Conservation (phyloP, 1,139 yeast genomes). For the Martiniozyma asiatica region DNA sequence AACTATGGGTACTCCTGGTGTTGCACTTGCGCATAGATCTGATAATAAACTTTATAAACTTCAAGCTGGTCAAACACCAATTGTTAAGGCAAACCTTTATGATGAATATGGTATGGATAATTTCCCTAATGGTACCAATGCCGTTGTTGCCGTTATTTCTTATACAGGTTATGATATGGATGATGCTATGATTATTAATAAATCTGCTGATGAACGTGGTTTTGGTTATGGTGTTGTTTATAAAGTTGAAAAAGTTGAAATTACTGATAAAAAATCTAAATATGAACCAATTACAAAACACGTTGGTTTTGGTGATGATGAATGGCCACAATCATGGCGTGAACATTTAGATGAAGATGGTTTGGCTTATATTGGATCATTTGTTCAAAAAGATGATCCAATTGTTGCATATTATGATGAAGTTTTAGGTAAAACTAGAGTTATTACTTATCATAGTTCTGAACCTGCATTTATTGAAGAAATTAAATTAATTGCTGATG, state of each 20-base stretch:
- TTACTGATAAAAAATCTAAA: constrained; percentile 65
- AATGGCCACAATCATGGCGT: constrained; percentile 87
- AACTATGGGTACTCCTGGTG: constrained; percentile 99
- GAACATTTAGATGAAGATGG: constrained; percentile 88
- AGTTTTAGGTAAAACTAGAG: constrained; percentile 79
- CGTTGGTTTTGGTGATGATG: constrained; percentile 88
- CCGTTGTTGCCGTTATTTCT: constrained; percentile 96
- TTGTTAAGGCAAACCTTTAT: constrained; percentile 84
- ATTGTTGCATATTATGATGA: constrained; percentile 89
- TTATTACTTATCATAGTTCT: constrained; percentile 83
- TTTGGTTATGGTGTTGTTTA: constrained; percentile 95
- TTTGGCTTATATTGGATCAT: constrained; percentile 77
- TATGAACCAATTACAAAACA: constrained; percentile 95
- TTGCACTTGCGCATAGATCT: constrained; percentile 81
- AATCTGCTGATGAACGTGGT: constrained; percentile 95
- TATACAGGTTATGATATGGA: constrained; percentile 99
- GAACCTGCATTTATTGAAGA: constrained; percentile 96
- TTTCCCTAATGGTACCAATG: constrained; percentile 97
- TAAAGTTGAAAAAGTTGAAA: constrained; percentile 85
- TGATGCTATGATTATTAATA: constrained; percentile 97
- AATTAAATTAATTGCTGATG: constrained; percentile 86
- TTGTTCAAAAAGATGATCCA: constrained; percentile 93
- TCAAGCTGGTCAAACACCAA: constrained; percentile 95
- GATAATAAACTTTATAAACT: constrained; percentile 89
- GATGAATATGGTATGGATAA: constrained; percentile 97